Evolutionary conservation across 805 yeast species (phyloP).

Genomic region (Candida jianshihensis): DNA sequence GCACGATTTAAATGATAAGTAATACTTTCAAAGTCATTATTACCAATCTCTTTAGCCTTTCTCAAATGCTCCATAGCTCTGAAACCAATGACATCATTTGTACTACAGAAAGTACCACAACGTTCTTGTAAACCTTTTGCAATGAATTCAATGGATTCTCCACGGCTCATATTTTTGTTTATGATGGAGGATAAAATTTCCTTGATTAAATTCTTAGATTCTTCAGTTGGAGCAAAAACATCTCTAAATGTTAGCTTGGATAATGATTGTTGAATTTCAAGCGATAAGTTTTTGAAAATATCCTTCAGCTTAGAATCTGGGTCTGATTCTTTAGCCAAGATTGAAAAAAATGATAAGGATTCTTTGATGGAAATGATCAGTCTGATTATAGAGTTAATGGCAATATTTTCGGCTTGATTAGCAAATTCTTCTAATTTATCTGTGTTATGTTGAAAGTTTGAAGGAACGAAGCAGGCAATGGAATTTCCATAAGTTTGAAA

Average conservation of each 20-base stretch:
- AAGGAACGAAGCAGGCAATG: slow-evolving; percentile 57
- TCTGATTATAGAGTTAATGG: slow-evolving; percentile 69
- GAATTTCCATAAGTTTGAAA: slow-evolving; percentile 57
- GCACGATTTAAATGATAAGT: slow-evolving; percentile 66
- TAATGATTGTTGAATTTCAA: slow-evolving; percentile 63
- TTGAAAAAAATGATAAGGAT: slow-evolving; percentile 80
- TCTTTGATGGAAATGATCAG: slow-evolving; percentile 77
- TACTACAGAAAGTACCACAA: slow-evolving; percentile 91
- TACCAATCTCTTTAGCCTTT: slow-evolving; percentile 71
- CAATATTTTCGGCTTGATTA: slow-evolving; percentile 85
- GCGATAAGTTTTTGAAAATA: slow-evolving; percentile 60
- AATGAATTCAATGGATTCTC: slow-evolving; percentile 88
- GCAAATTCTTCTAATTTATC: slow-evolving; percentile 54
- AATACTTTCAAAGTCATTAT: slow-evolving; percentile 63
- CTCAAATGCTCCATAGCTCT: slow-evolving; percentile 90
- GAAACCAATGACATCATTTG: slow-evolving; percentile 88
- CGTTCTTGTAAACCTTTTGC: slow-evolving; percentile 84
- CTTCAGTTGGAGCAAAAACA: slow-evolving; percentile 64
- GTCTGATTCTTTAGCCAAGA: slow-evolving; percentile 67
- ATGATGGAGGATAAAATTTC: slow-evolving; percentile 86
- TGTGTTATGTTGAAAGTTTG: slow-evolving; percentile 34
- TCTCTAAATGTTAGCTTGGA: slow-evolving; percentile 64
- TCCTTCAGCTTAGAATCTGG: slow-evolving; percentile 36
- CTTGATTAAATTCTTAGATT: slow-evolving; percentile 52
- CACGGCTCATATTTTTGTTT: slow-evolving; percentile 79